Conservation (phyloP, 495 filamentous ascomycete species). For the Penicillium malachiteum region DNA sequence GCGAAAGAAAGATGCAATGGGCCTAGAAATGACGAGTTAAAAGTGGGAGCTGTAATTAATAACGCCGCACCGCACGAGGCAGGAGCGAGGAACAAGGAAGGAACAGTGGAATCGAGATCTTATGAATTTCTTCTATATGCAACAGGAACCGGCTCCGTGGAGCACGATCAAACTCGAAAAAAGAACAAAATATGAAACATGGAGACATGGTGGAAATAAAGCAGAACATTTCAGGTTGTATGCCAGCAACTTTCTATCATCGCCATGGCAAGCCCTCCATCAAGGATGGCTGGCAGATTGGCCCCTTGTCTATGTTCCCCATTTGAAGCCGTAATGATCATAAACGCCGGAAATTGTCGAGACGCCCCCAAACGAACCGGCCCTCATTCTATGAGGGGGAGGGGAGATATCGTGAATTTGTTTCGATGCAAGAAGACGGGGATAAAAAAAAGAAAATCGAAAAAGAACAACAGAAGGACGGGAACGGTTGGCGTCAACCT, state of each 20-base stretch:
- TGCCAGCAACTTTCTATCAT: constrained; percentile 23
- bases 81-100: constrained; percentile 2
- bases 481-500: constrained; percentile 12
- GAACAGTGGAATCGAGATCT: constrained; percentile 12
- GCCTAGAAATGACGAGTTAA: no score
- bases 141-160: constrained; percentile 20
- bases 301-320: constrained; percentile 19
- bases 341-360: constrained; percentile 21
- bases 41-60: neutral
- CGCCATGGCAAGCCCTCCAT: constrained; percentile 13
- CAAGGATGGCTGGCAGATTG: constrained; percentile 5
- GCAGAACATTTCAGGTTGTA: constrained; percentile 12
- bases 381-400: constrained; percentile 11
- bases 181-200: constrained; percentile 15
- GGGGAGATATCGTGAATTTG: constrained; percentile 9
- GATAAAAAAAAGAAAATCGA: neutral
- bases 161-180: constrained; percentile 14
- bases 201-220: constrained; percentile 17
- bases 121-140: constrained; percentile 34
- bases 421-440: neutral
- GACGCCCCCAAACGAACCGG: constrained; percentile 23
- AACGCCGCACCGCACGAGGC: neutral
- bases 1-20: neutral
- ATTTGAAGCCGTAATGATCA: constrained; percentile 16
- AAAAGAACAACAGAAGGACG: neutral